phyloP scores from a whole-genome alignment of 2,329 filamentous ascomycete species.

The Fusarium paranaense region DNA sequence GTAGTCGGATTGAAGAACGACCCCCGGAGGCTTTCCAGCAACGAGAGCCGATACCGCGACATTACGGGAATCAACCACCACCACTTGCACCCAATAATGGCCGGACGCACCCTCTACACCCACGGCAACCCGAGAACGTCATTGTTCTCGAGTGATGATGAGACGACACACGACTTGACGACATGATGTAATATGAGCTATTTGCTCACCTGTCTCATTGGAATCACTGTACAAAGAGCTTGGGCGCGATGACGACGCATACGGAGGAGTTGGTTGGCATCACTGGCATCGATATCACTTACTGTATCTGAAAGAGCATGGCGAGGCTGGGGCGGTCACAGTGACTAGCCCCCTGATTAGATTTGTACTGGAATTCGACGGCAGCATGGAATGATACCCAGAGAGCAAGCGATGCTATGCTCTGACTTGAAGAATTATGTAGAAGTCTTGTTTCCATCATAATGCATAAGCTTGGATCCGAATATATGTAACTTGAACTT shows the following conservation, averaged over 20 bases:
- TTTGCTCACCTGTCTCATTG: neutral
- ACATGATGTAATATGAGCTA: neutral
- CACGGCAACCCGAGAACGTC: constrained; percentile 43
- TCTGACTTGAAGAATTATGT: constrained; percentile 5
- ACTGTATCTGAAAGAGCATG: constrained; percentile 9
- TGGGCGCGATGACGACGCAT: constrained; percentile 1
- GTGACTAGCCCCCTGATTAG: neutral
- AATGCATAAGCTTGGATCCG: neutral
- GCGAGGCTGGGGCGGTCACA: constrained; percentile 6
- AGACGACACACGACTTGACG: neutral
- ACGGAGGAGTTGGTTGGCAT: constrained; percentile 26
- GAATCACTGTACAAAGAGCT: constrained; percentile 1
- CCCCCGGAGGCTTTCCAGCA: constrained; percentile 7
- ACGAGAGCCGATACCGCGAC: constrained; percentile 30
- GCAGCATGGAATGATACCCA: constrained; percentile 41
- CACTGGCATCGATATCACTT: constrained; percentile 17
- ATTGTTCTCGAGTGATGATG: constrained; percentile 48
- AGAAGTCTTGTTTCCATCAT: neutral
- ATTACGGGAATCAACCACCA: constrained; percentile 29
- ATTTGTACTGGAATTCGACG: constrained; percentile 16
- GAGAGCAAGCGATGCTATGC: constrained; percentile 19
- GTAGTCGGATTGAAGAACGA: constrained; percentile 29
- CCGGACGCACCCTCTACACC: constrained; percentile 34
- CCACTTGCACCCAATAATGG: constrained; percentile 19
- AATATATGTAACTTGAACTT: constrained; percentile 21